Percentiles rank a stretch among this genome's conserved stretches.
Conservation (phyloP, 2,329 filamentous ascomycete species). For the Penicillium sp. region DNA sequence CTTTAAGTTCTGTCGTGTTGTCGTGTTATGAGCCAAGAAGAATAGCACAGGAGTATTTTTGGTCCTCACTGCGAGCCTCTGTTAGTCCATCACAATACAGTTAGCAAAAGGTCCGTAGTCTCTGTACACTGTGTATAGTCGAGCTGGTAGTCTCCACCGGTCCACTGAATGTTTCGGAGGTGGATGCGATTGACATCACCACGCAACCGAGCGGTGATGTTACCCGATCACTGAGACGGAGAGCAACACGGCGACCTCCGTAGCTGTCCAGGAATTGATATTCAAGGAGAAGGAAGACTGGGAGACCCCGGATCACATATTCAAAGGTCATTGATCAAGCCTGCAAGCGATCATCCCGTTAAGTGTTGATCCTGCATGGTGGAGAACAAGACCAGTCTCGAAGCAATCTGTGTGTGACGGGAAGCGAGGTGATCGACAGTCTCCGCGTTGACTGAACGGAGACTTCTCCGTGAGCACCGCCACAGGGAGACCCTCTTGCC, state of each 20-base stretch:
- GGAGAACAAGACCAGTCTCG: not conserved
- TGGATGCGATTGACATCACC: slow-evolving; percentile 15
- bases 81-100: not conserved
- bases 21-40: not conserved
- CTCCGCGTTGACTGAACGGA: not conserved
- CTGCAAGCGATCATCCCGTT: not conserved
- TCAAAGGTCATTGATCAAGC: not conserved
- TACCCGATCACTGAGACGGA: not conserved
- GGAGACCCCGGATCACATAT: not conserved
- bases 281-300: not conserved
- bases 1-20: not conserved
- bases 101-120: not conserved
- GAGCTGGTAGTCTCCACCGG: slow-evolving; percentile 1
- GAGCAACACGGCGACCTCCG: not conserved
- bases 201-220: slow-evolving; percentile 5
- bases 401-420: slow-evolving; percentile 14
- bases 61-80: not conserved
- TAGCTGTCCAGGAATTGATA: slow-evolving; percentile 1
- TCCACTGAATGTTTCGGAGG: slow-evolving; percentile 16
- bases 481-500: slow-evolving; percentile 2
- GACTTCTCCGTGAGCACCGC: slow-evolving; percentile 3
- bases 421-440: slow-evolving; percentile 7
- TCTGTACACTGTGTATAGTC: too few species aligned
- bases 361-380: not conserved
- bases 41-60: not conserved